Evolutionary conservation across 495 filamentous ascomycete genomes (phyloP), one percentile per base, ranked within the genome.

Genomic region (Immersiella caudata): DNA sequence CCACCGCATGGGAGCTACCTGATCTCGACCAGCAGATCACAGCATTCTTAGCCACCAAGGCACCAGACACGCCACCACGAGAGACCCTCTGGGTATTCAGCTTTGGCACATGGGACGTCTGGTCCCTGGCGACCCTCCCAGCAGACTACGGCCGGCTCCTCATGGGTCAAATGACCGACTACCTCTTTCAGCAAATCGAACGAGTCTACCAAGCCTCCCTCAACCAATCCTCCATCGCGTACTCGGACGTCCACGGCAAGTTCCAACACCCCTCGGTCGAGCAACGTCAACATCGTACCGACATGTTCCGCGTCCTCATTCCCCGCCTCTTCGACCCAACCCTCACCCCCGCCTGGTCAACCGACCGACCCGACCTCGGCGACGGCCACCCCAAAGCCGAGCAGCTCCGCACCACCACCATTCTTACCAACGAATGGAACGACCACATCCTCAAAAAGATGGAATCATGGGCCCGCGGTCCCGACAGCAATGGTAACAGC

Each of bases 101-200:
- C 14, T 68, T 84, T 16, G 83, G 83, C 2, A 78, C 79, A 54
- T 83, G 80, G 80, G 83, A 85, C 36, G 71, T 84, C 50, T 83
- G 80, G 75, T 67, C 78, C n/a, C 74, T 83, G 7, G 78, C 82
- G 0, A 69, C 74, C 8, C 62, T 85, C 0, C 79, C 81, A 11
- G 71, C 76, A 5, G 70, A 71, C 4, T 66, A 78, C 5, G 76
- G 73, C n/a, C 69, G 64, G 14, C 52, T 67, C 0, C 50, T 77
- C 2, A 58, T 82, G 1, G 76, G 75, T 36, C 69, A 66, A 0
- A 62, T 76, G 12, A 68, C 76, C 35, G 26, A 66, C 1, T 69
- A 78, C 22, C 27, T 85, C 1, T 78, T 84, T 63, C 67, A 75
- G 11, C 79, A 80, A 57, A 67, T 81, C 6, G 79, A 84, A 49